phyloP scores from a whole-genome alignment of 148 eudicot genomes.

The Oxyria digyna region DNA sequence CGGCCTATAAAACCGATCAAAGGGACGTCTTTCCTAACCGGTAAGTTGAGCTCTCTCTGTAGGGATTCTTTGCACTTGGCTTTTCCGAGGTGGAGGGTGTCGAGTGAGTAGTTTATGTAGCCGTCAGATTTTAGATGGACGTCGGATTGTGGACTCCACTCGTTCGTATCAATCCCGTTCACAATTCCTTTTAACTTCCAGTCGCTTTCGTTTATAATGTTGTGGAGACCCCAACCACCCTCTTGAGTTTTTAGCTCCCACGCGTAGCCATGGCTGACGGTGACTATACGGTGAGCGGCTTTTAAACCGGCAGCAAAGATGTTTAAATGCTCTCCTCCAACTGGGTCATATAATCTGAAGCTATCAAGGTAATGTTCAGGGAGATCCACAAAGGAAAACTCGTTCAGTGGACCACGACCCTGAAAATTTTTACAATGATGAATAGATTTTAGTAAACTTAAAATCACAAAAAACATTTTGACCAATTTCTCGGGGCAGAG shows the following conservation, averaged over 20 bases:
- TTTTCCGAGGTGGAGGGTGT: slow-evolving; percentile 59
- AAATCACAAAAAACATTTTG: neutral
- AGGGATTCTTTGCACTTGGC: slow-evolving; percentile 84
- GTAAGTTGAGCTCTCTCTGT: slow-evolving; percentile 77
- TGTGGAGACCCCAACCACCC: slow-evolving; percentile 97
- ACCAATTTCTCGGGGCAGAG: neutral
- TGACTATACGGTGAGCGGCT: slow-evolving; percentile 76
- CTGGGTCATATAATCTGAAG: slow-evolving; percentile 68
- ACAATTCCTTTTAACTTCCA: slow-evolving; percentile 95
- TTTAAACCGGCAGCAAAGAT: slow-evolving; percentile 90
- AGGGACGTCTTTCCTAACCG: slow-evolving; percentile 52
- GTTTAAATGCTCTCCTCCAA: slow-evolving; percentile 92
- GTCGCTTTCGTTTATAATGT: slow-evolving; percentile 61
- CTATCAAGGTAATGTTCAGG: slow-evolving; percentile 76
- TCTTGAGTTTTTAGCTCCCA: slow-evolving; percentile 88
- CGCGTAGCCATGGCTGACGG: slow-evolving; percentile 93
- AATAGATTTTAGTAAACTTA: too few species aligned
- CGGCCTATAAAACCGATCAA: slow-evolving; percentile 93
- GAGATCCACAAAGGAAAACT: slow-evolving; percentile 62
- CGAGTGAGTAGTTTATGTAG: slow-evolving; percentile 67
- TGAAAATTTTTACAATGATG: slow-evolving; percentile 17
- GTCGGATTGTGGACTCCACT: slow-evolving; percentile 78
- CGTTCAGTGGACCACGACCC: slow-evolving; percentile 95
- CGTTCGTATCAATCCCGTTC: slow-evolving; percentile 78
- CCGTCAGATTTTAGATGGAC: slow-evolving; percentile 68